A percentile compares a stretch with the other conserved stretches of the same genome.
Evolutionary conservation across 164 flowering plant species (phyloP).

Genomic region (Tetracentron sinense): DNA sequence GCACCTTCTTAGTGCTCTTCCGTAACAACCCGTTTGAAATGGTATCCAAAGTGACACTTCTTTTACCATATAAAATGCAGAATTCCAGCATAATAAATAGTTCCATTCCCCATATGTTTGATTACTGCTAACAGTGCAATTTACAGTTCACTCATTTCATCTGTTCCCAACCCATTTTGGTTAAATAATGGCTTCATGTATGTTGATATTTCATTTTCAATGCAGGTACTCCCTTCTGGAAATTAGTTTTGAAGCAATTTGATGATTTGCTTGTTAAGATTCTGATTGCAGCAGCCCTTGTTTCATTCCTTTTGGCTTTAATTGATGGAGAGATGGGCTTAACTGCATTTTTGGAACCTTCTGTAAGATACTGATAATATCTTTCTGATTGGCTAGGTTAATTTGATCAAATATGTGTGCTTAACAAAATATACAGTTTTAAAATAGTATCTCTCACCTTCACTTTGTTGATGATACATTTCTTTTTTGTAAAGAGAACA

Average conservation of each 20-base stretch:
- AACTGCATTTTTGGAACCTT: conserved; percentile 91
- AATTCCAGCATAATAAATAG: no score
- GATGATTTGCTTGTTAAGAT: conserved; percentile 99
- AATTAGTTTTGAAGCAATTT: conserved; percentile 85
- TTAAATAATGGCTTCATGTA: not conserved
- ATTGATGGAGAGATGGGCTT: conserved; percentile 91
- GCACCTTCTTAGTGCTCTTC: no score
- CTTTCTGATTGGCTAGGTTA: not conserved
- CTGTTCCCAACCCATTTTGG: not conserved
- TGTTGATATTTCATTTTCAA: conserved; percentile 2
- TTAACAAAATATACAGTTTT: no score
- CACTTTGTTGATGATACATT: no score
- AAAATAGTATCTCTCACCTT: no score
- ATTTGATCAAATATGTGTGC: not conserved
- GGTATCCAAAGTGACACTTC: no score
- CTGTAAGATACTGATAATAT: conserved; percentile 48
- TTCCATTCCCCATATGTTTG: not conserved
- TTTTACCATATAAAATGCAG: no score
- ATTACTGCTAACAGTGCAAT: not conserved
- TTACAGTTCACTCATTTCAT: not conserved
- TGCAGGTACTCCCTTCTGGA: conserved; percentile 96
- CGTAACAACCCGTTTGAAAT: no score
- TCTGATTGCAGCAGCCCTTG: conserved; percentile 81
- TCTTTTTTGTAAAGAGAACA: no score
- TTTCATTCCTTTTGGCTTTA: conserved; percentile 85